These are phyloP conservation scores for Gracilaria gracilis DNA, from an alignment of 23 red algal genomes.

Conservation along the genomic window DNA sequence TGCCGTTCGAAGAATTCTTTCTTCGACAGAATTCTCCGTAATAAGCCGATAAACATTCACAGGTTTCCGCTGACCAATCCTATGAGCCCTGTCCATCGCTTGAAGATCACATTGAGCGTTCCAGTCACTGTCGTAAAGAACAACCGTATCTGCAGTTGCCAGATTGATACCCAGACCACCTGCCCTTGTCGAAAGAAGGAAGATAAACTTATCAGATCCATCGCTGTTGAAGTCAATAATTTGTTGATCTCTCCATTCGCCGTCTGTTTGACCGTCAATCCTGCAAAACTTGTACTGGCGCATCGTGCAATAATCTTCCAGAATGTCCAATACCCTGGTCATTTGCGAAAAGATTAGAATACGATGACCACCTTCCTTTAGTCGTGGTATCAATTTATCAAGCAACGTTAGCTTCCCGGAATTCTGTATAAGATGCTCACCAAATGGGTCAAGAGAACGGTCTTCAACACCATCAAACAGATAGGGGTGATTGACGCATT, in stretches of 20 bases:
- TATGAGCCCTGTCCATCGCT: constrained; percentile 99
- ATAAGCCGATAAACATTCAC: constrained; percentile 98
- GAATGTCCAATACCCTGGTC: constrained; percentile 98
- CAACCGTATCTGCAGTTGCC: constrained; percentile 96
- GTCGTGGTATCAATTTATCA: constrained; percentile 92
- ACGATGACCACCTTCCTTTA: constrained; percentile 85
- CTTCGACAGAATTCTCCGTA: constrained; percentile 91
- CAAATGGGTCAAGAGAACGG: constrained; percentile 96
- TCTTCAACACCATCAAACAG: constrained; percentile 98
- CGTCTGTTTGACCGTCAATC: constrained; percentile 96
- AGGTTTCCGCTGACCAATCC: constrained; percentile 95
- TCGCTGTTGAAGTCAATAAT: constrained; percentile 96
- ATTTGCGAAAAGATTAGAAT: constrained; percentile 98
- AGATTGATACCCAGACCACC: constrained; percentile 99
- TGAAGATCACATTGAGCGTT: constrained; percentile 99
- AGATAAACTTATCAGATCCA: constrained; percentile 95
- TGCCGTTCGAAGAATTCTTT: constrained; percentile 94
- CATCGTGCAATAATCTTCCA: constrained; percentile 98
- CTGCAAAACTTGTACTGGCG: constrained; percentile 92
- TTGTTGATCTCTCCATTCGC: constrained; percentile 90
- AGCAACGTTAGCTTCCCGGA: constrained; percentile 90
- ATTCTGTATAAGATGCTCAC: constrained; percentile 90
- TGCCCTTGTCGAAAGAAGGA: constrained; percentile 94
- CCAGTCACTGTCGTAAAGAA: constrained; percentile 99
- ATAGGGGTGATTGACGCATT: constrained; percentile 97